phyloP scores from a whole-genome alignment of 306 rosid species.

The Ormosia semicastrata region DNA sequence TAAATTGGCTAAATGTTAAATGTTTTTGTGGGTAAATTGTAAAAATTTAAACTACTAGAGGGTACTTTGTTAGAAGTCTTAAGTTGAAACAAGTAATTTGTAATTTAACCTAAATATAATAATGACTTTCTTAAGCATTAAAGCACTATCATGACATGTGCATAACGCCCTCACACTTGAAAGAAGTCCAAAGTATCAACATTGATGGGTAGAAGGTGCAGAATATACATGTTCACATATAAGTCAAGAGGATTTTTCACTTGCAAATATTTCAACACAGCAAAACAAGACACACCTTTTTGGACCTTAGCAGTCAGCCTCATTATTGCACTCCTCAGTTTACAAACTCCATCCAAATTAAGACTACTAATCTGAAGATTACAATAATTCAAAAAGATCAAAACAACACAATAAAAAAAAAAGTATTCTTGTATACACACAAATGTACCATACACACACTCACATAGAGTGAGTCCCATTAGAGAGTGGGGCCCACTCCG shows the following conservation, averaged over 20 bases:
- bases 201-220: not conserved
- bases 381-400: constrained; percentile 7
- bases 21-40: too few species aligned
- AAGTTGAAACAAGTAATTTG: too few species aligned
- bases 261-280: not conserved
- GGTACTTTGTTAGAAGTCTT: too few species aligned
- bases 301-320: constrained; percentile 69
- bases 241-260: not conserved
- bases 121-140: not conserved
- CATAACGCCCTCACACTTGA: not conserved
- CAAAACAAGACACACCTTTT: constrained; percentile 51
- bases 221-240: not conserved
- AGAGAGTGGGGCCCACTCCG: too few species aligned
- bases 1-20: too few species aligned
- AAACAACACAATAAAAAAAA: too few species aligned
- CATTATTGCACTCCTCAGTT: constrained; percentile 68
- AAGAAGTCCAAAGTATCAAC: not conserved
- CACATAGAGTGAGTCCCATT: too few species aligned
- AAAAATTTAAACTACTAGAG: too few species aligned
- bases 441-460: too few species aligned
- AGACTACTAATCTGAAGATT: constrained; percentile 57
- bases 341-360: constrained; percentile 77
- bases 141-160: not conserved
- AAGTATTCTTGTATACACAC: too few species aligned
- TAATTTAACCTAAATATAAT: too few species aligned